These are phyloP conservation scores for Pachysandra terminalis DNA, from an alignment of 164 flowering plant species.

Conservation along the genomic window DNA sequence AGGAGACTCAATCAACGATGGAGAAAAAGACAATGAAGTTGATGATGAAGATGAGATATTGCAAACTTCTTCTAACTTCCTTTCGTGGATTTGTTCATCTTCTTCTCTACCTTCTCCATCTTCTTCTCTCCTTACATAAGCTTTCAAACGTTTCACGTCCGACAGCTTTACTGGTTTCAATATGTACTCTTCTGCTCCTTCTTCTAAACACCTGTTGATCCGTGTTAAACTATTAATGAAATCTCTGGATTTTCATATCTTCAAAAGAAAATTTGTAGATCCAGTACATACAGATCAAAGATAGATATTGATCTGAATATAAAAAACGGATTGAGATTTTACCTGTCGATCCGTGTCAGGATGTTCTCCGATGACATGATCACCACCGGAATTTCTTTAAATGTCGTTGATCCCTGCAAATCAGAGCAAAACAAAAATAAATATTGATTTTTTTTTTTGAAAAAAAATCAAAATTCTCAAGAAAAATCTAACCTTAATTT, in stretches of 20 bases:
- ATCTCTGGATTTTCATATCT: too few relatives aligned
- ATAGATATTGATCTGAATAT: too few relatives aligned
- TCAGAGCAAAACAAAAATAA: conserved; percentile 1
- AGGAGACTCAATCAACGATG: conserved; percentile 11
- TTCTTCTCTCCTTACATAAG: conserved; percentile 37
- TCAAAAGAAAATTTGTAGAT: too few relatives aligned
- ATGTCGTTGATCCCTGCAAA: conserved; percentile 51
- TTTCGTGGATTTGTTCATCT: conserved; percentile 25
- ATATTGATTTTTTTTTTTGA: background rate
- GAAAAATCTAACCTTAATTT: conserved; percentile 55
- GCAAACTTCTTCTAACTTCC: conserved; percentile 34
- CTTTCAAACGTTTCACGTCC: conserved; percentile 64
- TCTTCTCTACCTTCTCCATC: conserved; percentile 20
- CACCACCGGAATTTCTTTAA: conserved; percentile 65
- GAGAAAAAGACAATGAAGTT: background rate
- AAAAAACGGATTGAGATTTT: background rate
- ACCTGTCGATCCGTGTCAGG: conserved; percentile 69
- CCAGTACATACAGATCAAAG: too few relatives aligned
- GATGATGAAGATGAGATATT: conserved; percentile 13
- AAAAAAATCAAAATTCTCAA: background rate
- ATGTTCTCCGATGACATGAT: conserved; percentile 75
- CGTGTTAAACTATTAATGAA: background rate
- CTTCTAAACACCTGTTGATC: conserved; percentile 68
- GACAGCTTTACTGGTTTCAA: conserved; percentile 83
- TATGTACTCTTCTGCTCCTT: conserved; percentile 87